A percentile compares a stretch with the other conserved stretches of the same genome.
phyloP scores from a whole-genome alignment of 73 alveolate species.

The Diophrys sp. region DNA sequence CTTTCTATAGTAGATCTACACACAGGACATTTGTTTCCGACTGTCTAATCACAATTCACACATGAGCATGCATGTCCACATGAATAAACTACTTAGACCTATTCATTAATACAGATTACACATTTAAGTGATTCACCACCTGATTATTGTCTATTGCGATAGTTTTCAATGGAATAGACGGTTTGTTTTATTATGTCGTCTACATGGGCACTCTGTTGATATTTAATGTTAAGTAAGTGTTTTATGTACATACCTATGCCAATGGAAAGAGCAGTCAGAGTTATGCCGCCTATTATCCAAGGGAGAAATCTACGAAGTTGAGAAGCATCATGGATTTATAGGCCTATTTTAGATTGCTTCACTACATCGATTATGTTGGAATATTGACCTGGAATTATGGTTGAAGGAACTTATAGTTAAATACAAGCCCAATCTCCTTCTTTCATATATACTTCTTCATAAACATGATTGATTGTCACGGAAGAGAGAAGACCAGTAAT shows the following conservation, averaged over 20 bases:
- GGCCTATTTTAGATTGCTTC: background rate
- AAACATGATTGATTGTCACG: background rate
- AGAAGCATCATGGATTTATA: background rate
- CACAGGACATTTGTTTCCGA: no score
- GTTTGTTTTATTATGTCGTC: background rate
- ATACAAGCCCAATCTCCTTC: background rate
- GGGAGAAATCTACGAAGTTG: background rate
- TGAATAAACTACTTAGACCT: background rate
- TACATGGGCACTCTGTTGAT: background rate
- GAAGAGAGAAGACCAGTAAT: background rate
- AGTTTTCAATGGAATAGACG: background rate
- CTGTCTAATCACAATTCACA: no score
- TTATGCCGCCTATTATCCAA: background rate
- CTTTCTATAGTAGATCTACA: no score
- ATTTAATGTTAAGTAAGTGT: background rate
- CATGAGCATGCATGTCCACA: background rate
- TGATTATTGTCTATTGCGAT: background rate
- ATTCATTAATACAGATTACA: background rate
- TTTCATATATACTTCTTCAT: background rate
- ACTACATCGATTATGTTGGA: background rate
- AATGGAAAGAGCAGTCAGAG: no score
- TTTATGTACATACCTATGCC: background rate
- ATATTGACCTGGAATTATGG: background rate
- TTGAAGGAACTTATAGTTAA: background rate
- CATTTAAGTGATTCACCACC: background rate